Evolutionary conservation across 2,329 filamentous ascomycete genomes (phyloP).

Genomic region (Cercospora sp.): DNA sequence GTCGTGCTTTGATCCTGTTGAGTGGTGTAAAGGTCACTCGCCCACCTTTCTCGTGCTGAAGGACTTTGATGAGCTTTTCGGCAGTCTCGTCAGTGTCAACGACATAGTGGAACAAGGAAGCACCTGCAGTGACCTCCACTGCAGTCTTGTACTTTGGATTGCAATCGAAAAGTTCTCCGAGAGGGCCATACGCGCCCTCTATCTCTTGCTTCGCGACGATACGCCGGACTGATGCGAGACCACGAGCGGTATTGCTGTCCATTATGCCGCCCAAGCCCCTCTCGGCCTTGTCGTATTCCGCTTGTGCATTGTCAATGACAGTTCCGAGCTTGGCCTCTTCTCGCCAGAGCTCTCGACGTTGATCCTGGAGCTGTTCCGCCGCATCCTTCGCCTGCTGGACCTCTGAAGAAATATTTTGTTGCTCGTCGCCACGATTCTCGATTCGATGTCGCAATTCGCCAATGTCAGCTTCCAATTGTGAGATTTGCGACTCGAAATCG

Average conservation of each 20-base stretch:
- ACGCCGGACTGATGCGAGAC: conserved; percentile 80
- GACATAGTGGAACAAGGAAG: conserved; percentile 92
- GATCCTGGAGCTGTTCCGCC: conserved; percentile 76
- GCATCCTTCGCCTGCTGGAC: conserved; percentile 76
- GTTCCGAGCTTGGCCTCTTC: conserved; percentile 87
- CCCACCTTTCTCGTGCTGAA: conserved; percentile 78
- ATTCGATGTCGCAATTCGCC: conserved; percentile 69
- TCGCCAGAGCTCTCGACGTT: conserved; percentile 82
- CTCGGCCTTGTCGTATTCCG: conserved; percentile 77
- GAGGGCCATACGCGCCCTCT: conserved; percentile 83
- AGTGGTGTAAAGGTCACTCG: conserved; percentile 94
- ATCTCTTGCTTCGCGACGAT: conserved; percentile 78
- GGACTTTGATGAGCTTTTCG: conserved; percentile 73
- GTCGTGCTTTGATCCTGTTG: conserved; percentile 71
- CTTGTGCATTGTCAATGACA: conserved; percentile 70
- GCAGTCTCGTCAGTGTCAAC: conserved; percentile 91
- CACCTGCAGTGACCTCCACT: conserved; percentile 68
- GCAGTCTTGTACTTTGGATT: conserved; percentile 17
- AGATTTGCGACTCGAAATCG: conserved; percentile 69
- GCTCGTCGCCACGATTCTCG: conserved; percentile 74
- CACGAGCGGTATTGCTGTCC: conserved; percentile 83
- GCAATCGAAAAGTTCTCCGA: conserved; percentile 82
- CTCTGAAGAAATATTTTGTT: conserved; percentile 70
- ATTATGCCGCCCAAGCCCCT: conserved; percentile 78
- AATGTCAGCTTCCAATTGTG: conserved; percentile 71